Conservation (phyloP, 805 yeast genomes). For the Saccharomycopsis sp. region DNA sequence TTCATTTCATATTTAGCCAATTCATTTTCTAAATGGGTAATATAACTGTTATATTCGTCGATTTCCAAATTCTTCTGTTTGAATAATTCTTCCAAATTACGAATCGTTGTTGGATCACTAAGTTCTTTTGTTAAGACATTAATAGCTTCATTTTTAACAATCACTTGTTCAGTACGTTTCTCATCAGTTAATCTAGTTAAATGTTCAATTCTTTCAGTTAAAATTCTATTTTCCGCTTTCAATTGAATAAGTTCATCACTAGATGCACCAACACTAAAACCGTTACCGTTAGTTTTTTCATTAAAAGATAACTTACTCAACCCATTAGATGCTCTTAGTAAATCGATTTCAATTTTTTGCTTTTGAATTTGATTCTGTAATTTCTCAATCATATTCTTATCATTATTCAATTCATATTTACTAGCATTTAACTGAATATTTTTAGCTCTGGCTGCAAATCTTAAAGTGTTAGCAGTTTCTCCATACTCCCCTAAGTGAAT, state of each 20-base stretch:
- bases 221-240: conserved; percentile 55
- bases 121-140: conserved; percentile 39
- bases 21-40: conserved; percentile 50
- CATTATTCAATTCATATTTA: conserved; percentile 34
- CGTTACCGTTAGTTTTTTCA: neutral
- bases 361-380: conserved; percentile 53
- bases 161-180: conserved; percentile 46
- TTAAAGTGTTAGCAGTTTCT: conserved; percentile 78
- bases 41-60: conserved; percentile 55
- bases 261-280: neutral
- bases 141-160: conserved; percentile 51
- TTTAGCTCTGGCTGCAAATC: conserved; percentile 93
- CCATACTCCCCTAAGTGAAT: conserved; percentile 61
- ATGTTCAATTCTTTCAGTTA: conserved; percentile 65
- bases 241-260: conserved; percentile 34
- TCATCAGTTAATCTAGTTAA: conserved; percentile 56
- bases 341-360: conserved; percentile 47
- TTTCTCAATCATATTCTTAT: conserved; percentile 40
- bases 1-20: conserved; percentile 29
- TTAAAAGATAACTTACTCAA: conserved; percentile 6
- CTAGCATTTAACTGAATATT: conserved; percentile 68
- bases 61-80: conserved; percentile 42
- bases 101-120: conserved; percentile 37
- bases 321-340: conserved; percentile 27
- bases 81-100: conserved; percentile 39